phyloP scores from a whole-genome alignment of 2,329 filamentous ascomycete species.

The Anthostomella pinea region DNA sequence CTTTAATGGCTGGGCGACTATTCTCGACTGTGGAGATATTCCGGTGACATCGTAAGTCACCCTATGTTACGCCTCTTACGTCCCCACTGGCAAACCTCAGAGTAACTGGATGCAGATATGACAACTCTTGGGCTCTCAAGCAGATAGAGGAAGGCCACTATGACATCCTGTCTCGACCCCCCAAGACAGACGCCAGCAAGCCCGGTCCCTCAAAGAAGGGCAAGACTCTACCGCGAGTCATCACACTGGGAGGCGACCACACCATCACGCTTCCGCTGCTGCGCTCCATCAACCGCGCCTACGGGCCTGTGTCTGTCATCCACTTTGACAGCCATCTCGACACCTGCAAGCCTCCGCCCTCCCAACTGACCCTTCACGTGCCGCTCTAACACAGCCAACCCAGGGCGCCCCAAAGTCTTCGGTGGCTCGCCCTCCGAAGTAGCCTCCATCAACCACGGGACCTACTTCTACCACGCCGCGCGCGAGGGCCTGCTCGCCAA shows the following conservation, averaged over 20 bases:
- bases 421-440: conserved; percentile 75
- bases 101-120: conserved; percentile 54
- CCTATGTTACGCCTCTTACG: background rate
- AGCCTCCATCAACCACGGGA: conserved; percentile 80
- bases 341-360: conserved; percentile 54
- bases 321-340: conserved; percentile 65
- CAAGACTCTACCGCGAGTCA: conserved; percentile 75
- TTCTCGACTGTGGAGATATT: conserved; percentile 81
- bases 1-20: conserved; percentile 76
- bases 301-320: conserved; percentile 59
- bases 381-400: conserved; percentile 27
- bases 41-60: conserved; percentile 74
- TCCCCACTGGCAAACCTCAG: background rate
- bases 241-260: conserved; percentile 69
- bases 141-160: conserved; percentile 87
- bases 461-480: conserved; percentile 82
- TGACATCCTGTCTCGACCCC: conserved; percentile 66
- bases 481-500: conserved; percentile 76
- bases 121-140: conserved; percentile 76
- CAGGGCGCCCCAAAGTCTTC: conserved; percentile 82
- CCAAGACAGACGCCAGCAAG: conserved; percentile 65
- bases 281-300: conserved; percentile 58
- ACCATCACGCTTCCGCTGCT: conserved; percentile 61
- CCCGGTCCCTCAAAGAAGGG: conserved; percentile 67
- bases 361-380: background rate